Evolutionary conservation across 371 early-diverging fungal genomes (phyloP), one percentile per base, ranked within the genome.

Genomic region (Basidiobolus meristosporus): DNA sequence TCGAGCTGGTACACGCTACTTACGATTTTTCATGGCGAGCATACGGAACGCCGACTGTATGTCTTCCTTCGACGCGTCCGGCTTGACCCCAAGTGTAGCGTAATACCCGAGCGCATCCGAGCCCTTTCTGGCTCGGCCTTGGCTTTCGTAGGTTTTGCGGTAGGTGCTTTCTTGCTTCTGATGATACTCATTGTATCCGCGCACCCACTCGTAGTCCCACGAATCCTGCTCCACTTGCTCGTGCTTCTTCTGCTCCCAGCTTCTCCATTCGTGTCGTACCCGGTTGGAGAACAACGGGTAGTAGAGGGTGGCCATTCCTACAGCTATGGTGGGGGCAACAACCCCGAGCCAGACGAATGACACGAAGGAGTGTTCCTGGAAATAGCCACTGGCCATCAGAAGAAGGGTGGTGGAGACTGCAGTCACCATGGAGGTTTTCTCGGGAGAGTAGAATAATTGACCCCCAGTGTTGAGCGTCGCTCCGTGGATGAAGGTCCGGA

Each of bases 1-100:
- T n/a, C n/a, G n/a, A n/a, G n/a, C n/a, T n/a, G n/a, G n/a, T n/a
- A n/a, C n/a, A n/a, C n/a, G n/a, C n/a, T n/a, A 31, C 51, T 18
- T 54, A 54, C 54, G 54, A 48, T 48, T 51, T 31, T 54, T 54
- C 54, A 54, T 54, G 5, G 55, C 55, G 20, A 51, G 31, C 46
- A 68, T 68, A 45, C 73, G 49, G 46, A 72, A 72, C 12, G 70
- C 70, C 15, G 63, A 59, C 40, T 72, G 73, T 3, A 72, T 68
- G 31, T 72, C 73, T 15, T 66, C 55, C 3, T 56, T 61, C 4
- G 55, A 59, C 1, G 70, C 68, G 17, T 42, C 45, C 4, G 54
- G 42, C 1, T 46, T 31, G 1, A 72, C 52, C 14, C 68, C 67
- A 3, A 72, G 42, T 0, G 50, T 45, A 1, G 44, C 45, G 41